Percentiles rank a stretch among this genome's conserved stretches.
These are phyloP conservation scores for Lecanicillium sp. DNA, from an alignment of 2,329 filamentous ascomycete genomes.

Conservation along the genomic window DNA sequence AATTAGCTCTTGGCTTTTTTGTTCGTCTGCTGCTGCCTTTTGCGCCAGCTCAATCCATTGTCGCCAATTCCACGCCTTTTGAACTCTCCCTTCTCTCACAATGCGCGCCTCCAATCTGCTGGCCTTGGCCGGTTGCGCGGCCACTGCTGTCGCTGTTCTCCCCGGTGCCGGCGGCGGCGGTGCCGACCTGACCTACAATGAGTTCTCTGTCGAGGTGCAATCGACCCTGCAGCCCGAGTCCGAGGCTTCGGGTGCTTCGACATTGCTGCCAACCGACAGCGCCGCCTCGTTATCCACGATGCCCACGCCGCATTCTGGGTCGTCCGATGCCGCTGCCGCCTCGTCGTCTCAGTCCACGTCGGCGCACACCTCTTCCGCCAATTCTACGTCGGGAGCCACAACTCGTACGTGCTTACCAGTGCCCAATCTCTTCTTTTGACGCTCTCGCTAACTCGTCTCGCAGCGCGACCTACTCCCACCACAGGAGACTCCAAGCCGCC, in stretches of 20 bases:
- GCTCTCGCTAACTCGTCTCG: background rate
- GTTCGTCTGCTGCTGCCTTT: background rate
- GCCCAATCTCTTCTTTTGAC: background rate
- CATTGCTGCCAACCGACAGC: background rate
- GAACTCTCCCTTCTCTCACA: conserved; percentile 1
- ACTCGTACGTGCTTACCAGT: conserved; percentile 1
- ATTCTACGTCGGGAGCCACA: conserved; percentile 1
- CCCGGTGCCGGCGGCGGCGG: background rate
- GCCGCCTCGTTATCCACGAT: too few relatives aligned
- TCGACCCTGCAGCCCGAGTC: background rate
- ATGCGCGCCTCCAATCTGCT: conserved; percentile 14
- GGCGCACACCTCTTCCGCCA: conserved; percentile 1
- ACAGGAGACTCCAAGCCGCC: conserved; percentile 1
- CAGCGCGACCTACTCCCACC: conserved; percentile 4
- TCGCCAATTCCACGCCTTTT: background rate
- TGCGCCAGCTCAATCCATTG: background rate
- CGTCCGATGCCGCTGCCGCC: conserved; percentile 6
- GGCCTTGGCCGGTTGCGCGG: conserved; percentile 9
- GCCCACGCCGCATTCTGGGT: background rate
- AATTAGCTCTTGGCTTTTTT: background rate
- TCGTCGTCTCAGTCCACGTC: conserved; percentile 8
- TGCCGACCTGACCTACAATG: background rate
- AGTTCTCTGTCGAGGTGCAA: background rate
- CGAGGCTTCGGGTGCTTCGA: background rate
- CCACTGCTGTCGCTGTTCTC: conserved; percentile 8